These are phyloP conservation scores for Salix koriyanagi DNA, from an alignment of 345 rosid genomes.

Conservation along the genomic window DNA sequence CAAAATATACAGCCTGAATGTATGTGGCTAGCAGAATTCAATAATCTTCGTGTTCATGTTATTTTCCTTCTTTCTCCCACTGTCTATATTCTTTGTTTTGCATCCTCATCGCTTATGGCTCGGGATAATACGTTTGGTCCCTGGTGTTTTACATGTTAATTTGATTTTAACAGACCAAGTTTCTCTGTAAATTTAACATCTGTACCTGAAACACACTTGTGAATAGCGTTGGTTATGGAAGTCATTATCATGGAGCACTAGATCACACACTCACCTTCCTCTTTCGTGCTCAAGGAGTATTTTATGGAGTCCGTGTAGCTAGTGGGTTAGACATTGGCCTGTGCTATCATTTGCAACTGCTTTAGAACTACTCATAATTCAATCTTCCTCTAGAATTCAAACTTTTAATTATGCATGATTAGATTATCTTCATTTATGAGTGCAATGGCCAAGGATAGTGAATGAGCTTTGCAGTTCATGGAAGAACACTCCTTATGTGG, in stretches of 20 bases:
- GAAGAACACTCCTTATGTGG: background rate
- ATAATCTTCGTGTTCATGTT: too few relatives aligned
- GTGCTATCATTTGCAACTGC: background rate
- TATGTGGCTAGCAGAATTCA: too few relatives aligned
- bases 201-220: background rate
- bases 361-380: background rate
- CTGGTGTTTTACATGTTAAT: background rate
- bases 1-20: too few relatives aligned
- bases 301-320: background rate
- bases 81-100: too few relatives aligned
- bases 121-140: background rate
- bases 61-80: too few relatives aligned
- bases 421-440: too few relatives aligned
- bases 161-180: background rate
- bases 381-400: background rate
- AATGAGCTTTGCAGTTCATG: background rate
- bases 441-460: background rate
- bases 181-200: background rate
- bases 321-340: slow-evolving; percentile 1
- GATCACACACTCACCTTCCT: background rate
- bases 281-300: background rate
- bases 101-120: too few relatives aligned
- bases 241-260: slow-evolving; percentile 12
- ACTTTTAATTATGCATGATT: too few relatives aligned
- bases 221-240: background rate